Percentiles rank a stretch among this genome's conserved stretches.
These are phyloP conservation scores for Arthrobotrys sphaeroides DNA, from an alignment of 2,329 filamentous ascomycete species.

Conservation along the genomic window DNA sequence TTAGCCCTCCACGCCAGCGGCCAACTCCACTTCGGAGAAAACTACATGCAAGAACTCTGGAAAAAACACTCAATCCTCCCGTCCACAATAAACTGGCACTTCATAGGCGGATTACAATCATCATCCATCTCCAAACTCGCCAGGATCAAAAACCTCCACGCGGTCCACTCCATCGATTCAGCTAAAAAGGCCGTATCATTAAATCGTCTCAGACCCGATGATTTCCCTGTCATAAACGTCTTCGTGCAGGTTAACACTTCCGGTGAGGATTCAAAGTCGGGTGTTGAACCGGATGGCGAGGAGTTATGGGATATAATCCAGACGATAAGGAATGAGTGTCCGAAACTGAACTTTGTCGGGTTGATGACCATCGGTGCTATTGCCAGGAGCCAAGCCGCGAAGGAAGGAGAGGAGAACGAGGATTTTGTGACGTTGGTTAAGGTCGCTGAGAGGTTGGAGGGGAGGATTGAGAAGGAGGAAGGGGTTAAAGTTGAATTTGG, in stretches of 20 bases:
- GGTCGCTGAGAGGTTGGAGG: conserved; percentile 27
- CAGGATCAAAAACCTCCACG: conserved; percentile 86
- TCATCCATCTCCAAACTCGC: conserved; percentile 91
- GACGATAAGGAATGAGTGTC: conserved; percentile 73
- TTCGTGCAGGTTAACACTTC: conserved; percentile 97
- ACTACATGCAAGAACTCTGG: conserved; percentile 88
- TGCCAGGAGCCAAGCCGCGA: conserved; percentile 49
- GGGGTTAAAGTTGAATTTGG: conserved; percentile 31
- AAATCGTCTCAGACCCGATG: conserved; percentile 73
- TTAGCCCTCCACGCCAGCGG: conserved; percentile 76
- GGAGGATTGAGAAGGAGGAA: conserved; percentile 51
- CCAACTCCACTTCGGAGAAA: conserved; percentile 90
- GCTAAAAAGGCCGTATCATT: conserved; percentile 86
- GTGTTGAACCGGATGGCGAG: conserved; percentile 29
- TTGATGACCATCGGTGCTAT: conserved; percentile 54
- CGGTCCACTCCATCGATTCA: conserved; percentile 88
- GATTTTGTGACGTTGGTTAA: conserved; percentile 50
- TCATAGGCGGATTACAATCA: conserved; percentile 92
- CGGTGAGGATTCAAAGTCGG: conserved; percentile 59
- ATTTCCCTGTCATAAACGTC: conserved; percentile 69
- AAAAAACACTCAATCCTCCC: conserved; percentile 87
- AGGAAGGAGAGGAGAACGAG: conserved; percentile 49
- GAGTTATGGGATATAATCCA: conserved; percentile 28
- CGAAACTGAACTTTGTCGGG: conserved; percentile 73
- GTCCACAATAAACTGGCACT: conserved; percentile 84